Percentiles rank a stretch among this genome's conserved stretches.
Evolutionary conservation across 129 eudicot species (phyloP).

Genomic region (Chrysanthemum makinoi): DNA sequence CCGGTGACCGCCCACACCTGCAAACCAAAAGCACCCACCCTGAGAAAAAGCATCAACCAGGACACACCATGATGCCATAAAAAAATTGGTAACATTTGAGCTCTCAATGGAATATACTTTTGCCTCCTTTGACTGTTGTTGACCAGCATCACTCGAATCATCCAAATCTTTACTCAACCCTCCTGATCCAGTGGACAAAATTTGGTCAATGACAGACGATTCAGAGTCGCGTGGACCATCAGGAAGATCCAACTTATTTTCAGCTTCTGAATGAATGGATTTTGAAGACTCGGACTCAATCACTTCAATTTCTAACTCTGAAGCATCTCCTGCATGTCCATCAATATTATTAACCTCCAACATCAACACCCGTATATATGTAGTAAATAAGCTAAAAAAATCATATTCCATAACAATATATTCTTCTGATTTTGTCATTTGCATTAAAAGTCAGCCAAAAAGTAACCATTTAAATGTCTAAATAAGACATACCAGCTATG

Average conservation of each 20-base stretch:
- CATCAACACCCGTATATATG: neutral
- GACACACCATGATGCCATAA: neutral
- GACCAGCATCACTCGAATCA: slow-evolving; percentile 40
- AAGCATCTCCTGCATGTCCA: slow-evolving; percentile 38
- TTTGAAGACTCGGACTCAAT: slow-evolving; percentile 28
- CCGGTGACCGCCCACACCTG: slow-evolving; percentile 88
- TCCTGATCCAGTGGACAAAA: slow-evolving; percentile 62
- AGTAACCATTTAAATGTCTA: slow-evolving; percentile 2
- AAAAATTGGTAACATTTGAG: neutral
- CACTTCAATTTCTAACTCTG: slow-evolving; percentile 38
- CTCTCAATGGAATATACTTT: slow-evolving; percentile 15
- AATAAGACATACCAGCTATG: slow-evolving; percentile 55
- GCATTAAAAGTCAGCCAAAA: neutral
- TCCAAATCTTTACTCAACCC: slow-evolving; percentile 36
- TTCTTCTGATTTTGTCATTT: neutral
- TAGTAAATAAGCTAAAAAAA: neutral
- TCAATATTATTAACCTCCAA: slow-evolving; percentile 20
- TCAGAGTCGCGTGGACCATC: slow-evolving; percentile 36
- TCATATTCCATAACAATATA: neutral
- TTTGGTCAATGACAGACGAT: slow-evolving; percentile 70
- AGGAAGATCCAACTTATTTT: slow-evolving; percentile 26
- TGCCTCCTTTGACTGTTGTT: slow-evolving; percentile 63
- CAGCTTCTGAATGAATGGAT: slow-evolving; percentile 32
- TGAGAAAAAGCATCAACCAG: slow-evolving; percentile 17
- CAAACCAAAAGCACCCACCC: slow-evolving; percentile 26